Conservation (phyloP, 2,329 filamentous ascomycete genomes). For the Colletotrichum orchidophilum region DNA sequence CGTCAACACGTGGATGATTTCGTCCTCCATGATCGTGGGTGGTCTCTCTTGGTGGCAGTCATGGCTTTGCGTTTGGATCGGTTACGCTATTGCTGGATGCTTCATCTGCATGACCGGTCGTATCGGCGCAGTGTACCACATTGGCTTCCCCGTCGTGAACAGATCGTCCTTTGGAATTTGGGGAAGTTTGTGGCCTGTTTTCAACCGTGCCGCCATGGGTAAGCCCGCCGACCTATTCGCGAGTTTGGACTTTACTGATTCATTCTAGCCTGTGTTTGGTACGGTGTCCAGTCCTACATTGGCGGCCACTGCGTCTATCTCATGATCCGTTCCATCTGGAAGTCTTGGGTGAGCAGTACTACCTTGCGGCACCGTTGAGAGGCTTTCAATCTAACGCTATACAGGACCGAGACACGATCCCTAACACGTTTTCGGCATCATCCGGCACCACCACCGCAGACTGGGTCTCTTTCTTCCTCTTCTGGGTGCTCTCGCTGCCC, state of each 20-base stretch:
- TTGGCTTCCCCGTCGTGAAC: constrained; percentile 85
- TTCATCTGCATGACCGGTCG: constrained; percentile 84
- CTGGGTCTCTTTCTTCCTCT: constrained; percentile 86
- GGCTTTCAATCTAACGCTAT: background rate
- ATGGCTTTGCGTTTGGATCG: constrained; percentile 88
- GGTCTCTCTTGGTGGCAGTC: constrained; percentile 93
- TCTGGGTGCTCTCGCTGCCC: constrained; percentile 83
- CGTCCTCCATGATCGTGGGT: constrained; percentile 79
- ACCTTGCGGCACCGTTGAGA: background rate
- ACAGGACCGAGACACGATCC: constrained; percentile 63
- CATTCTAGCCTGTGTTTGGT: constrained; percentile 78
- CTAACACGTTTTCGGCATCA: constrained; percentile 70
- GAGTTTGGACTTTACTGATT: background rate
- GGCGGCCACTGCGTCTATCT: constrained; percentile 86
- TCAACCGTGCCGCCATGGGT: constrained; percentile 86
- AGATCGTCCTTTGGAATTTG: constrained; percentile 87
- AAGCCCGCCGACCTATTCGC: constrained; percentile 35
- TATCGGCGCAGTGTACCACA: constrained; percentile 88
- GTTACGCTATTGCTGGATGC: constrained; percentile 78
- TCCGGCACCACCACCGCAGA: constrained; percentile 79
- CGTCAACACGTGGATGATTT: constrained; percentile 79
- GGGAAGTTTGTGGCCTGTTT: constrained; percentile 88
- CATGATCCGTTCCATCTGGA: constrained; percentile 90
- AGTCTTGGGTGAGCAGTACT: constrained; percentile 61
- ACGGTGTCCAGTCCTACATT: constrained; percentile 86